Evolutionary conservation across 2,329 filamentous ascomycete species (phyloP), one percentile per base, ranked within the genome.

Genomic region (Macroventuria anomochaeta): DNA sequence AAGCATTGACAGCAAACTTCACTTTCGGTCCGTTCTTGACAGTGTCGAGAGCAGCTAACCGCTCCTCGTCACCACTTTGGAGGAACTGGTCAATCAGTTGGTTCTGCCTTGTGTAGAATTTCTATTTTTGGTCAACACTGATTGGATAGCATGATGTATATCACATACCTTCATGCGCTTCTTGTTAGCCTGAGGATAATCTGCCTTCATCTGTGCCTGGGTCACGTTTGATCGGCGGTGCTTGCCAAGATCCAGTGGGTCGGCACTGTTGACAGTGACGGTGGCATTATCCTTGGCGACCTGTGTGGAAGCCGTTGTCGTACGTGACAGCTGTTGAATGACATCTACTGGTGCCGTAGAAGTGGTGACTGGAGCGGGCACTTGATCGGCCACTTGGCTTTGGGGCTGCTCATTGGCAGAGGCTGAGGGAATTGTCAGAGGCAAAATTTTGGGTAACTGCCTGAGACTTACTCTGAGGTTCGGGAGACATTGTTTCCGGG

Each of bases 61-160:
- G 76, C 70, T 85, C 83, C 63, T 85, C 83, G 58, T 85, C 81
- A 20, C 78, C 78, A 53, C 81, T 83, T 26, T 81, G 79, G 7
- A 86, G 78, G 58, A 85, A 85, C 49, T 76, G 72, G 46, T 76
- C 74, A 39, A 77, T 76, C 34, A 76, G 58, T 20, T 71, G 67
- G 52, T 77, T 76, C 52, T 77, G 74, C 18, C 72, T 65, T 5
- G 65, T 75, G 62, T 77, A 76, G 62, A 76, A 77, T 59, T 76
- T 76, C 65, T 66, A 44, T 51, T 46, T 23, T 29, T 29, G 31
- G 34, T 62, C 37, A 62, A 52, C 25, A 21, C 21, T 3, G 13
- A 20, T 17, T n/a, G 5, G 8, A 13, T 38, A 31, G 21, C 34
- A 39, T 44, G 7, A 32, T 15, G 7, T 2, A 23, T 13, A 31